Percentiles rank a stretch among this genome's conserved stretches.
Conservation (phyloP, 352 stramenopile species). For the Blastocystis sp. region DNA sequence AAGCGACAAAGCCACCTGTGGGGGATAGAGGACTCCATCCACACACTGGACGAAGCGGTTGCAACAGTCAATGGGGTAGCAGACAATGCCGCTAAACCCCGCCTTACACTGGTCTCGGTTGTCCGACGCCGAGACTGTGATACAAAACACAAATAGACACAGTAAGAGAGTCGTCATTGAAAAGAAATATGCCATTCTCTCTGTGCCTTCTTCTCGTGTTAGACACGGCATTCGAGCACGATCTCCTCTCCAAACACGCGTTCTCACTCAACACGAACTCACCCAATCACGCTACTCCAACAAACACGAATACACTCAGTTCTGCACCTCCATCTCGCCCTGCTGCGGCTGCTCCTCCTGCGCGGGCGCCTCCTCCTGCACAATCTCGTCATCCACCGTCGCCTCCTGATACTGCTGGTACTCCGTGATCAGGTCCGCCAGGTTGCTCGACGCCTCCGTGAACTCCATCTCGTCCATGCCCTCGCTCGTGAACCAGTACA, state of each 20-base stretch:
- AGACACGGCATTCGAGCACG: no score
- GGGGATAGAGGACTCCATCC: slow-evolving; percentile 53
- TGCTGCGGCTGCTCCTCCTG: neutral
- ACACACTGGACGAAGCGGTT: slow-evolving; percentile 59
- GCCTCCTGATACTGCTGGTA: slow-evolving; percentile 87
- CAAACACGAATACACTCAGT: slow-evolving; percentile 9
- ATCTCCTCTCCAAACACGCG: no score
- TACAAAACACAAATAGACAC: neutral
- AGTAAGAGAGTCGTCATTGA: neutral
- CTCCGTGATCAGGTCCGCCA: slow-evolving; percentile 99
- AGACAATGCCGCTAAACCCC: slow-evolving; percentile 47
- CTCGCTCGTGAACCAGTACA: slow-evolving; percentile 87
- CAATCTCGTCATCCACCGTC: slow-evolving; percentile 76
- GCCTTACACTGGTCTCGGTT: slow-evolving; percentile 50
- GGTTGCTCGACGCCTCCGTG: slow-evolving; percentile 99
- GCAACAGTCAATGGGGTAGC: slow-evolving; percentile 62
- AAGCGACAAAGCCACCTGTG: slow-evolving; percentile 5
- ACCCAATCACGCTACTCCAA: neutral
- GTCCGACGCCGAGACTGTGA: neutral
- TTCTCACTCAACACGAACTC: neutral
- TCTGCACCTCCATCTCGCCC: neutral
- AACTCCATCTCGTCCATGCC: slow-evolving; percentile 99
- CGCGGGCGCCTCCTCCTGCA: neutral
- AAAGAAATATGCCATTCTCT: no score
- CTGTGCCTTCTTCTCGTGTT: no score